Percentiles rank a stretch among this genome's conserved stretches.
Conservation (phyloP, 1,284 basidiomycete genomes). For the Papiliotrema nemorosa region DNA sequence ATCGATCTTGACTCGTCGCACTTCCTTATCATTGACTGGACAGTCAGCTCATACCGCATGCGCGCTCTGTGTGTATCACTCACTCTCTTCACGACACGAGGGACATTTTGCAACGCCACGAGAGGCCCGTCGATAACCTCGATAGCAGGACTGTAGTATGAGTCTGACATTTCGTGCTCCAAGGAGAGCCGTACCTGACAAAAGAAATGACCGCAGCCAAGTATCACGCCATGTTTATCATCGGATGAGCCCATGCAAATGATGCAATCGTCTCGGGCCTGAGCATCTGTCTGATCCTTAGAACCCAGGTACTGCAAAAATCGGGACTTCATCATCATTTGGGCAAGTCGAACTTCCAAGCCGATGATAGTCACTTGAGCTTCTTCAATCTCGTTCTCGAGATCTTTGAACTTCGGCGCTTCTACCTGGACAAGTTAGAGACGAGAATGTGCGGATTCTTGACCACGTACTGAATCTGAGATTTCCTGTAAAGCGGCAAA, state of each 20-base stretch:
- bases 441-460: not conserved
- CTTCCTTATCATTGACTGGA: not conserved
- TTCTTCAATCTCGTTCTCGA: slow-evolving; percentile 17
- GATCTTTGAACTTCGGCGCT: slow-evolving; percentile 24
- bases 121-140: slow-evolving; percentile 24
- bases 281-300: slow-evolving; percentile 17
- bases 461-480: slow-evolving; percentile 36
- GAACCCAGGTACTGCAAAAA: slow-evolving; percentile 35
- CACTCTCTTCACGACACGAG: slow-evolving; percentile 32
- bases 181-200: slow-evolving; percentile 26
- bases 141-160: slow-evolving; percentile 33
- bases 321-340: slow-evolving; percentile 29
- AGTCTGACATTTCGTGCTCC: not conserved
- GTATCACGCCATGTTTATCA: slow-evolving; percentile 31
- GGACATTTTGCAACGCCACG: slow-evolving; percentile 30
- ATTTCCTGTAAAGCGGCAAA: slow-evolving; percentile 46
- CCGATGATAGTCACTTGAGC: slow-evolving; percentile 14
- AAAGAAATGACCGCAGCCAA: slow-evolving; percentile 44
- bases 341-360: slow-evolving; percentile 27
- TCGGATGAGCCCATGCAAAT: slow-evolving; percentile 45
- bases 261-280: slow-evolving; percentile 40
- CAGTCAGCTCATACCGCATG: not conserved
- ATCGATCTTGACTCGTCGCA: not conserved
- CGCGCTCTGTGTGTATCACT: slow-evolving; percentile 1
- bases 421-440: slow-evolving; percentile 10